These are phyloP conservation scores for Penicillium sp. DNA, from an alignment of 2,329 filamentous ascomycete genomes.

Conservation along the genomic window DNA sequence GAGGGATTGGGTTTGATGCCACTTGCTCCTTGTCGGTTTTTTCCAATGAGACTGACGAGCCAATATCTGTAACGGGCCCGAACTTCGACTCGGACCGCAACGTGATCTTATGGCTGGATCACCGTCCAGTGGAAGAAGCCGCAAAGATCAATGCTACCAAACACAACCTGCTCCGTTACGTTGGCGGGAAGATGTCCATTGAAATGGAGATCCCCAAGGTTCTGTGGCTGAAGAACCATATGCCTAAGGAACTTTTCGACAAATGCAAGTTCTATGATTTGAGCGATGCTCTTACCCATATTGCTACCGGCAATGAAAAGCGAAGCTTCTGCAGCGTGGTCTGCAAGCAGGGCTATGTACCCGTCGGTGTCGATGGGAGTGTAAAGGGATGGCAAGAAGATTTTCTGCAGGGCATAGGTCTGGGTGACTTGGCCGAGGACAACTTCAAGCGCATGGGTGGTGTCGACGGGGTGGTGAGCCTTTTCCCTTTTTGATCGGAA, in stretches of 20 bases:
- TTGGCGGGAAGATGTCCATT: conserved; percentile 96
- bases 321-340: conserved; percentile 94
- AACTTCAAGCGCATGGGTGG: conserved; percentile 92
- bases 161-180: conserved; percentile 91
- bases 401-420: conserved; percentile 80
- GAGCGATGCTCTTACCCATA: conserved; percentile 84
- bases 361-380: conserved; percentile 93
- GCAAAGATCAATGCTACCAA: conserved; percentile 87
- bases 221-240: conserved; percentile 96
- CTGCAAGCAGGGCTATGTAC: conserved; percentile 95
- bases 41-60: conserved; percentile 81
- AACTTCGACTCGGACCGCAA: conserved; percentile 88
- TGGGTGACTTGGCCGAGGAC: conserved; percentile 78
- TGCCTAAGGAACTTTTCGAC: conserved; percentile 85
- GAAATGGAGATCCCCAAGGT: conserved; percentile 99
- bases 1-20: conserved; percentile 93
- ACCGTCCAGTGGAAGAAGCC: conserved; percentile 85
- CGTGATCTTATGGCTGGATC: conserved; percentile 95
- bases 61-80: conserved; percentile 83
- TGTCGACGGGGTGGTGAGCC: conserved; percentile 86
- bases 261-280: conserved; percentile 97
- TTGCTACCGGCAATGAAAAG: conserved; percentile 88
- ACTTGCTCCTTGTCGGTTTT: conserved; percentile 98
- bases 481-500: conserved; percentile 33
- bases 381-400: conserved; percentile 98